These are phyloP conservation scores for Botrytis hyacinthi DNA, from an alignment of 2,329 filamentous ascomycete species.

Conservation along the genomic window DNA sequence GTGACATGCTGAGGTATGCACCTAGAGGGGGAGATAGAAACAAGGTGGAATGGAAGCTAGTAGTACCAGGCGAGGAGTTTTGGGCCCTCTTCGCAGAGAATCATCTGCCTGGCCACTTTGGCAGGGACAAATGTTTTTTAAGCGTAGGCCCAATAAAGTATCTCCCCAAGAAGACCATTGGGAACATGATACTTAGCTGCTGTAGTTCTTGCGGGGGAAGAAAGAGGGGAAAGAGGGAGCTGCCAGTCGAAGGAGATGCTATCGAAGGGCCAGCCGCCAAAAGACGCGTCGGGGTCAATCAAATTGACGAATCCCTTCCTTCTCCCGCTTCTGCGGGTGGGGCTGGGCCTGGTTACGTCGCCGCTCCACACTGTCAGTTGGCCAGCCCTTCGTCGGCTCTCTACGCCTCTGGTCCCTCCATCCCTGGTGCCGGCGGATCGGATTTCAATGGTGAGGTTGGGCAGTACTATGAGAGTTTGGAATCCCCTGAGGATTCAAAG, in stretches of 20 bases:
- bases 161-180: background rate
- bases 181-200: background rate
- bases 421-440: background rate
- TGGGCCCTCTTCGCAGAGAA: background rate
- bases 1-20: no score
- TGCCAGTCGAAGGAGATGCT: background rate
- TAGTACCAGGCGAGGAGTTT: background rate
- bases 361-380: background rate
- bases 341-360: background rate
- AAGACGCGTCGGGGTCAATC: background rate
- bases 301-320: background rate
- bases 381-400: background rate
- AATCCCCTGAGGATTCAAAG: no score
- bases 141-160: background rate
- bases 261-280: background rate
- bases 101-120: background rate
- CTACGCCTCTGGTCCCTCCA: background rate
- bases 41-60: background rate
- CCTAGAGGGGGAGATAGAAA: background rate
- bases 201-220: background rate
- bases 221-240: background rate
- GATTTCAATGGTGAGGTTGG: background rate
- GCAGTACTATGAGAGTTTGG: no score
- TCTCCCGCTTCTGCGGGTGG: background rate
- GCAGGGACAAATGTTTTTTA: background rate